Evolutionary conservation across 768 basidiomycete genomes (phyloP), one percentile per base, ranked within the genome.

Genomic region (Boletus subcaerulescens): DNA sequence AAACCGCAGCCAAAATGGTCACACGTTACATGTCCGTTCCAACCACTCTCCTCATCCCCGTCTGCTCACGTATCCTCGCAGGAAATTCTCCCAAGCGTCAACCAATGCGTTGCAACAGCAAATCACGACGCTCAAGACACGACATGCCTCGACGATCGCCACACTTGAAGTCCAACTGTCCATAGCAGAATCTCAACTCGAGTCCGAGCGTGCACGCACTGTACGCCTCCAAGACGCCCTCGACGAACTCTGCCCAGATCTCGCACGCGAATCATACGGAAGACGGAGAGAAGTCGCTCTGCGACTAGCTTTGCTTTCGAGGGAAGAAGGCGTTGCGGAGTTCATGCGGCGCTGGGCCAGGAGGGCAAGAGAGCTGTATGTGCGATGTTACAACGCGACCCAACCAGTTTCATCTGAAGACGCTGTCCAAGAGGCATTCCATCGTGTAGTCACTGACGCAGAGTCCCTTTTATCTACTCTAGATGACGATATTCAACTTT

Each of bases 21-120:
- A 82, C 89, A 26, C 81, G 88, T 36, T 93, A 93, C 67, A 93
- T 92, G 91, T 91, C 60, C 52, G 84, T 74, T 33, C 8, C n/a
- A 38, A 15, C 15, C 17, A 4, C 40, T 5, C 11, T 18, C n/a
- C 0, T 24, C 53, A 0, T 47, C 18, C 8, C 29, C 32, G 5
- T 50, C n/a, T 59, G 46, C 42, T 58, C 51, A 58, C 11, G 3
- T 12, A 36, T 55, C 10, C 24, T 13, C 3, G 3, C 57, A 91
- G 91, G 91, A 87, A 84, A 68, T 93, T 92, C 70, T 91, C 90
- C 3, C 91, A 93, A 64, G 74, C 80, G 2, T 83, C 87, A 8
- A 87, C 86, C 5, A 78, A 88, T 51, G 66, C 77, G 2, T 80
- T 93, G 0, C 87, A 89, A 59, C 62, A 73, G 4, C 80, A 88